Conservation (phyloP, 306 rosid species). For the Betula pendula region DNA sequence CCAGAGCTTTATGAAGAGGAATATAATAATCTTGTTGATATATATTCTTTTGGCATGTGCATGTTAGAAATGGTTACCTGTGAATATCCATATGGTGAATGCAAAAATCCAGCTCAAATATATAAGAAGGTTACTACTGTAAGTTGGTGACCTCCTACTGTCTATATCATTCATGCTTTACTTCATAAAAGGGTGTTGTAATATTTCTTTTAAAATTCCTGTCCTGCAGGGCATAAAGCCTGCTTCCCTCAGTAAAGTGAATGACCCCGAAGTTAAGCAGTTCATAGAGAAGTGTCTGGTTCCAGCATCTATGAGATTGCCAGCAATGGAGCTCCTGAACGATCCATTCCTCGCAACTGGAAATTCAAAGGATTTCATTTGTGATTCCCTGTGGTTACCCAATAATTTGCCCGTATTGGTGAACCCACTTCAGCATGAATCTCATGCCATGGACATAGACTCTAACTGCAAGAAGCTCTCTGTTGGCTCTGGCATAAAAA, state of each 20-base stretch:
- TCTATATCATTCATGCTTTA: conserved; percentile 8
- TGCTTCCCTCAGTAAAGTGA: conserved; percentile 71
- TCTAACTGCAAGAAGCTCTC: conserved; percentile 42
- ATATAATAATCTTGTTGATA: conserved; percentile 82
- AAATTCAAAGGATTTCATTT: conserved; percentile 33
- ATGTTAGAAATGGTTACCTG: conserved; percentile 83
- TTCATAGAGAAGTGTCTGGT: conserved; percentile 88
- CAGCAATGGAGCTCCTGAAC: conserved; percentile 77
- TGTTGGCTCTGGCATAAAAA: conserved; percentile 34
- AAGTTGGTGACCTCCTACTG: conserved; percentile 36
- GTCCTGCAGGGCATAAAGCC: conserved; percentile 81
- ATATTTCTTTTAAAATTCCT: not conserved
- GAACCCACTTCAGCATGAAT: conserved; percentile 37
- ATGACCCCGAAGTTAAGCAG: conserved; percentile 61
- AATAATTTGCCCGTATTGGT: conserved; percentile 29
- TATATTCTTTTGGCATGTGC: conserved; percentile 97
- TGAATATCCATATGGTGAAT: conserved; percentile 89
- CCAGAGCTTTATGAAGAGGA: conserved; percentile 97
- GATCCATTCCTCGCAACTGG: conserved; percentile 79
- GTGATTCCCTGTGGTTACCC: conserved; percentile 21
- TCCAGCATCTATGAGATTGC: conserved; percentile 68
- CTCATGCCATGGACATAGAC: conserved; percentile 67
- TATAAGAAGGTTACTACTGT: conserved; percentile 87
- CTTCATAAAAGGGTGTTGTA: conserved; percentile 1
- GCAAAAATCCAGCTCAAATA: conserved; percentile 88